Base-by-base conservation (phyloP, 257 asterid genomes). In the Nicotiana otophora region DNA sequence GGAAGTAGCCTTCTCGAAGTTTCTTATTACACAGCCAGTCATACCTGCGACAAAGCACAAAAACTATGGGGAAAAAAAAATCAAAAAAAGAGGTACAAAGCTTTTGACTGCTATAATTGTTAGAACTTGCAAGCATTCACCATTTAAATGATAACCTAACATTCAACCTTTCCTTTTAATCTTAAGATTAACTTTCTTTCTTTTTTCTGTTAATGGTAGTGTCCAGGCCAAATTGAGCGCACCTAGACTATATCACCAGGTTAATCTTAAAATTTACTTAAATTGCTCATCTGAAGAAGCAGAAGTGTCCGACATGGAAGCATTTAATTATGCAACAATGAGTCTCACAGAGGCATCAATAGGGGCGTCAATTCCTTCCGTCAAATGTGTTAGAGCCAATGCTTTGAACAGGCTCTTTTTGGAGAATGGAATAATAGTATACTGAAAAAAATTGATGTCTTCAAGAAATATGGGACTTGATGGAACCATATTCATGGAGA, bases 11-110 rank as follows among this genome's bases (percentile, higher is more conserved):
- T 33, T 87, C 80, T 77, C 89, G 92, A 16, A 96, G 92, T 83
- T 87, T 90, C 88, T 88, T 96, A 60, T 91, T 93, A 28, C 98
- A 89, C 81, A 96, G 88, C 99, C 99, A 94, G 82, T 96, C 99
- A 53, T 92, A 93, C 90, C 99, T 96, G 90, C 84, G 88, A 86
- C 77, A 14, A 69, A 67, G 36, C 54, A 67, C 46, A 80, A 14
- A 34, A 31, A 15, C 26, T 0, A 51, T 51, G 84, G 58, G 74
- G 10, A 51, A 74, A 77, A 62, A 62, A 78, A 74, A 77, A 77
- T 55, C 23, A 14, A 26, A 57, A 64, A 54, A 77, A 55, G 30
- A 39, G 8, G 57, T 28, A 62, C 33, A 75, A 36, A 74, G n/a
- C 31, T 12, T 19, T 78, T 36, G 81, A 77, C 79, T 75, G 53